Percentiles rank a stretch among this genome's conserved stretches.
phyloP scores from a whole-genome alignment of 1,284 basidiomycete genomes.

The Puccinia polysora region DNA sequence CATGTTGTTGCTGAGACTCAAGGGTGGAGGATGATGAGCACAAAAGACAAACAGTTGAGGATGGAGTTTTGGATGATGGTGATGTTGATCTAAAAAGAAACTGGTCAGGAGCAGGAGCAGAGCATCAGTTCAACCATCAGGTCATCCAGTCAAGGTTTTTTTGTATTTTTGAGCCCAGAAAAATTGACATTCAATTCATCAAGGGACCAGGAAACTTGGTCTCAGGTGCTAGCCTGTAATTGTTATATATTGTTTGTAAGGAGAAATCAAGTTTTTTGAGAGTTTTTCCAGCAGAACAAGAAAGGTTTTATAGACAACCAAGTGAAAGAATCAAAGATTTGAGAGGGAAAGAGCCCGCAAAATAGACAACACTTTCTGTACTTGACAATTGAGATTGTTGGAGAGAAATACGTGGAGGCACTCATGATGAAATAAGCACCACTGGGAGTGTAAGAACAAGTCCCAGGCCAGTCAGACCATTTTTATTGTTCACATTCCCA shows the following conservation, averaged over 20 bases:
- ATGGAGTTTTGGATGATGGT: not conserved
- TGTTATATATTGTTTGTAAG: constrained; percentile 58
- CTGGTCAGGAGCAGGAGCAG: not conserved
- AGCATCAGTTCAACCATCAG: no score
- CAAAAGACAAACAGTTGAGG: not conserved
- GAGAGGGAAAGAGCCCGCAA: constrained; percentile 54
- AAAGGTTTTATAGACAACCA: not conserved
- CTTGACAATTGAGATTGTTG: constrained; percentile 88
- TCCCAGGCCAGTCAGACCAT: not conserved
- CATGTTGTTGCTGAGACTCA: not conserved
- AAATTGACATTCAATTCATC: no score
- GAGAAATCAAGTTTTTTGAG: not conserved
- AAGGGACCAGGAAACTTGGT: constrained; percentile 88
- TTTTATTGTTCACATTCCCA: constrained; percentile 1
- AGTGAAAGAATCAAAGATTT: not conserved
- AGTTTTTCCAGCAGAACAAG: no score
- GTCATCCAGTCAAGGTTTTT: no score
- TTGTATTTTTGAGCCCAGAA: no score
- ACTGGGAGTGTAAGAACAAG: constrained; percentile 73
- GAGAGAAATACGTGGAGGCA: constrained; percentile 83
- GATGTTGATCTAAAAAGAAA: not conserved
- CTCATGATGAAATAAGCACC: constrained; percentile 92
- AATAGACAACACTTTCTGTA: constrained; percentile 89
- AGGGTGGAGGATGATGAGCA: no score
- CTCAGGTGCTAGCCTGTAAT: constrained; percentile 93